Conservation (phyloP, 306 rosid species). For the Citrullus colocynthis region DNA sequence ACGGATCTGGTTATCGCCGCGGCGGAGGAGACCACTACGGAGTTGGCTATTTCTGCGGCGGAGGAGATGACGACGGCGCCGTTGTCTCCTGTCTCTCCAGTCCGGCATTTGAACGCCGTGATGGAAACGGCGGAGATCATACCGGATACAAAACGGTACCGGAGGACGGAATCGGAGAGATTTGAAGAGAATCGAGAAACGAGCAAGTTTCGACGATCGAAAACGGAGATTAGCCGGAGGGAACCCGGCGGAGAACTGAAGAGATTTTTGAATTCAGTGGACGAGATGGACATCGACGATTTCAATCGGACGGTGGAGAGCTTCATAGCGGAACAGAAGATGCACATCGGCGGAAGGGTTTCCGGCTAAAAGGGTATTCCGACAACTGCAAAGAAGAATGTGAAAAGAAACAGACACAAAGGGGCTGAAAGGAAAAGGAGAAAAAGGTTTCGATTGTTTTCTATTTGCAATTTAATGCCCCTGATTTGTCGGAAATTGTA, state of each 20-base stretch:
- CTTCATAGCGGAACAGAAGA: conserved; percentile 42
- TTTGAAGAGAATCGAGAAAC: conserved; percentile 12
- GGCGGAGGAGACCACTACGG: background rate
- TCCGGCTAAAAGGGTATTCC: background rate
- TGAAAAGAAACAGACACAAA: background rate
- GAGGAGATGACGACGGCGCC: background rate
- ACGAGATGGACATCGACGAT: conserved; percentile 48
- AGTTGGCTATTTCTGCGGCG: background rate
- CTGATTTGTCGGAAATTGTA: background rate
- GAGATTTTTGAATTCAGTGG: conserved; percentile 15
- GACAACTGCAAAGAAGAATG: background rate
- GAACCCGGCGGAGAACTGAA: conserved; percentile 5
- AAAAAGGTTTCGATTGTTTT: background rate
- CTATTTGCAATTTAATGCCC: background rate
- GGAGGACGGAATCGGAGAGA: conserved; percentile 42
- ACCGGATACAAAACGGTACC: conserved; percentile 20
- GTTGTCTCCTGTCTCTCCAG: background rate
- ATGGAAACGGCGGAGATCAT: background rate
- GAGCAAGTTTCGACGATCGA: conserved; percentile 17
- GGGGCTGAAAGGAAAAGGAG: background rate
- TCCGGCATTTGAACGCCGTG: background rate
- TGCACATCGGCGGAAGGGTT: conserved; percentile 25
- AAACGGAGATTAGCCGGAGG: conserved; percentile 8
- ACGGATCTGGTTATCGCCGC: background rate
- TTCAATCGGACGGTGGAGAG: conserved; percentile 40